These are phyloP conservation scores for Tetrahymena borealis DNA, from an alignment of 73 alveolate genomes.

Conservation along the genomic window DNA sequence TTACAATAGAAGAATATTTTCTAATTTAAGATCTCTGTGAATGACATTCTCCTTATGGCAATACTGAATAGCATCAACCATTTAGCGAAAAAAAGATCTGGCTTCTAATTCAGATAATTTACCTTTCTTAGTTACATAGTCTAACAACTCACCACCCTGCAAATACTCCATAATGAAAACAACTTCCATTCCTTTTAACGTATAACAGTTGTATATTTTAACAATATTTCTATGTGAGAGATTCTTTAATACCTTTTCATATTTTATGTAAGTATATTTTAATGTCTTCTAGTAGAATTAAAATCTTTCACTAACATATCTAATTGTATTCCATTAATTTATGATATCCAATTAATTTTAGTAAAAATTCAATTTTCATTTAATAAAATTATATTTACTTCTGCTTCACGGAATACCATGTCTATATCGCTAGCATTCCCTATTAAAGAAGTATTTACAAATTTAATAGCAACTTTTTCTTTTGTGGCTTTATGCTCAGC, in stretches of 20 bases:
- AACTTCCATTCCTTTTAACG: conserved; percentile 81
- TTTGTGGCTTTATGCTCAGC: conserved; percentile 88
- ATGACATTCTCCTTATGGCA: conserved; percentile 67
- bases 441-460: conserved; percentile 46
- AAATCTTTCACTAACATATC: too few relatives aligned
- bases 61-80: conserved; percentile 61
- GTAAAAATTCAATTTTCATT: too few relatives aligned
- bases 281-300: conserved; percentile 45
- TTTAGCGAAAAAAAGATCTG: conserved; percentile 55
- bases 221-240: conserved; percentile 44
- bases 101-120: conserved; percentile 57
- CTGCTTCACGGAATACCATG: conserved; percentile 41
- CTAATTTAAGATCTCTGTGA: conserved; percentile 79
- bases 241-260: conserved; percentile 55
- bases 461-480: conserved; percentile 90
- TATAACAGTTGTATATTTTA: conserved; percentile 54
- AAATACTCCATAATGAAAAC: conserved; percentile 90
- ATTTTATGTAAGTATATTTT: conserved; percentile 56
- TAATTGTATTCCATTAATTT: too few relatives aligned
- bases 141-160: conserved; percentile 82
- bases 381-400: conserved; percentile 15
- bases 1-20: conserved; percentile 70
- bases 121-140: conserved; percentile 69
- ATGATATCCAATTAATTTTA: too few relatives aligned
- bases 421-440: conserved; percentile 66